These are phyloP conservation scores for Vicia sativa DNA, from an alignment of 306 rosid genomes.

Conservation along the genomic window DNA sequence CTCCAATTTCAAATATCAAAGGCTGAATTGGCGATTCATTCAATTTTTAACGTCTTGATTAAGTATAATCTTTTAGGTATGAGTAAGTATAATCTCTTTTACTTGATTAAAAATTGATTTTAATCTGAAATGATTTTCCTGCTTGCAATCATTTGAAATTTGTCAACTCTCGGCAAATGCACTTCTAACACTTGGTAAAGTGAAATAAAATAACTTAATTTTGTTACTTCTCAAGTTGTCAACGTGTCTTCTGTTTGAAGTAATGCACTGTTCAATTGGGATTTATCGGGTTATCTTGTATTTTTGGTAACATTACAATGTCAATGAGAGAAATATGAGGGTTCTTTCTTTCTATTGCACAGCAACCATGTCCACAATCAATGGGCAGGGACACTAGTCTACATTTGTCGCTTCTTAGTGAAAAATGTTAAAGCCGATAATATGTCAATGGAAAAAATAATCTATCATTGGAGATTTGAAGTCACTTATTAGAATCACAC, in stretches of 20 bases:
- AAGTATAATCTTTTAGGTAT: neutral
- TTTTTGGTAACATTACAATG: neutral
- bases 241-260: conserved; percentile 13
- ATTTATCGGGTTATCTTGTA: neutral
- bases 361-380: too few species aligned
- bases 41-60: neutral
- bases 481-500: conserved; percentile 7
- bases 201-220: conserved; percentile 26
- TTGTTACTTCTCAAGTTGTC: conserved; percentile 22
- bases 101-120: conserved; percentile 15
- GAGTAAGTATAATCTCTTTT: conserved; percentile 7
- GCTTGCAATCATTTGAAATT: conserved; percentile 17
- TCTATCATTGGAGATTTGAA: neutral
- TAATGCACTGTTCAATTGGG: conserved; percentile 31
- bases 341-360: too few species aligned
- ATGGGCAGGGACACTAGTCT: neutral
- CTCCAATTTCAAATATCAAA: neutral
- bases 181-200: neutral
- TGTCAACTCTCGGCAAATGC: neutral
- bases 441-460: conserved; percentile 2
- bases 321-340: neutral
- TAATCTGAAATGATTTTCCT: conserved; percentile 9
- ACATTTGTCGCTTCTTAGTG: conserved; percentile 12
- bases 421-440: conserved; percentile 14
- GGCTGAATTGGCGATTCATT: neutral